phyloP scores from a whole-genome alignment of 179 eudicot species.

The Beta lomatogona region DNA sequence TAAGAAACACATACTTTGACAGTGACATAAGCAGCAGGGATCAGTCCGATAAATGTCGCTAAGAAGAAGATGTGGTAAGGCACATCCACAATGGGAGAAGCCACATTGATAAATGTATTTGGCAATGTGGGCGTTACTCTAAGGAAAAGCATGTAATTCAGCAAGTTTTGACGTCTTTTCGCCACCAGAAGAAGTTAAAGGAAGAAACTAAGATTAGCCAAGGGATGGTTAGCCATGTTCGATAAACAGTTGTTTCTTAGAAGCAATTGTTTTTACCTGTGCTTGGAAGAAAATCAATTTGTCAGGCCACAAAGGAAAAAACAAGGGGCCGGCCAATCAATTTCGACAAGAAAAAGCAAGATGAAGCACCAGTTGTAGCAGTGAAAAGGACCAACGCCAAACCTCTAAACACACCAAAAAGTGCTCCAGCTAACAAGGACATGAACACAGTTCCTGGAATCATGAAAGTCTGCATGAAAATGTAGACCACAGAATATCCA shows the following conservation, averaged over 20 bases:
- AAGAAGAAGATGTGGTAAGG: constrained; percentile 89
- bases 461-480: constrained; percentile 99
- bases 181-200: constrained; percentile 55
- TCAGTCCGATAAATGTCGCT: constrained; percentile 74
- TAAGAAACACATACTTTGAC: constrained; percentile 59
- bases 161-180: constrained; percentile 69
- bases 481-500: constrained; percentile 85
- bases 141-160: constrained; percentile 91
- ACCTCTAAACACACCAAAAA: constrained; percentile 84
- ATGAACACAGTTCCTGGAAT: constrained; percentile 98
- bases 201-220: constrained; percentile 17
- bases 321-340: constrained; percentile 79
- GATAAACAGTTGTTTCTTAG: not conserved
- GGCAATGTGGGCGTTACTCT: constrained; percentile 94
- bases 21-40: constrained; percentile 92
- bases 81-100: constrained; percentile 90
- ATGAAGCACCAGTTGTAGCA: constrained; percentile 93
- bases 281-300: constrained; percentile 75
- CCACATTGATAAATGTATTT: constrained; percentile 84
- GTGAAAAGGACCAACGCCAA: constrained; percentile 77
- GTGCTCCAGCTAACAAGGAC: constrained; percentile 96
- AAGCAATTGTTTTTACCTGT: constrained; percentile 51
- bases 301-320: constrained; percentile 77
- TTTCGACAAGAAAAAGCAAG: constrained; percentile 88
- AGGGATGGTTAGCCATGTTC: not conserved